Evolutionary conservation across 345 rosid species (phyloP), one percentile per base, ranked within the genome.

Genomic region (Corchorus capsularis): DNA sequence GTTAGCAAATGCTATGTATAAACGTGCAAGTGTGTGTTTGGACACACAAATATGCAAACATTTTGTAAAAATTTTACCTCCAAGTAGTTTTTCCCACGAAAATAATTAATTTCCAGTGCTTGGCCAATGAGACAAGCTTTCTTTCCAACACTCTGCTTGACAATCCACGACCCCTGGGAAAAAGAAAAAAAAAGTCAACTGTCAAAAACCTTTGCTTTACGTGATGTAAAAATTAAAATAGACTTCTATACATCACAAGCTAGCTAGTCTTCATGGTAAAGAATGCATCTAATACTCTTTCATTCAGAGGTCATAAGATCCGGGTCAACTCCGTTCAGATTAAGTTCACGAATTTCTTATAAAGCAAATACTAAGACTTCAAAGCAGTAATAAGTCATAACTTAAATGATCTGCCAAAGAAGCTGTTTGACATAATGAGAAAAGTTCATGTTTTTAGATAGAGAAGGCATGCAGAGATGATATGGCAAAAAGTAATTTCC

Each of bases 111-210:
- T 82, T 89, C 94, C 77, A 94, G 90, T 20, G 98, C 98, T 81
- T 94, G 98, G 74, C 98, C 98, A 80, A 91, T 79, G 77, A 93
- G 88, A 83, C 98, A 94, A 46, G 98, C 97, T 85, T 93, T 94
- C 84, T 93, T 94, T 74, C 98, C 98, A 2, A 94, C 98, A 79
- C 98, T 94, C 78, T 93, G 98, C 86, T 91, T 94, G 41, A 94
- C 98, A 85, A 93, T 93, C 98, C 98, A 94, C 5, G 98, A 93
- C 49, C 98, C 98, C 98, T 94, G 87, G 64, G 53, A 63, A 82
- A 82, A 43, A 54, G 32, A 71, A 68, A 54, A 63, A 82, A 82
- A 43, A 54, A 37, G 61, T 49, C 35, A 22, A 73, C 22, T 50
- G 11, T 56, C 39, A 73, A 27, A 12, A 81, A 35, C 60, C 22